Evolutionary conservation across 768 basidiomycete species (phyloP).

Genomic region (Astraeus odoratus): DNA sequence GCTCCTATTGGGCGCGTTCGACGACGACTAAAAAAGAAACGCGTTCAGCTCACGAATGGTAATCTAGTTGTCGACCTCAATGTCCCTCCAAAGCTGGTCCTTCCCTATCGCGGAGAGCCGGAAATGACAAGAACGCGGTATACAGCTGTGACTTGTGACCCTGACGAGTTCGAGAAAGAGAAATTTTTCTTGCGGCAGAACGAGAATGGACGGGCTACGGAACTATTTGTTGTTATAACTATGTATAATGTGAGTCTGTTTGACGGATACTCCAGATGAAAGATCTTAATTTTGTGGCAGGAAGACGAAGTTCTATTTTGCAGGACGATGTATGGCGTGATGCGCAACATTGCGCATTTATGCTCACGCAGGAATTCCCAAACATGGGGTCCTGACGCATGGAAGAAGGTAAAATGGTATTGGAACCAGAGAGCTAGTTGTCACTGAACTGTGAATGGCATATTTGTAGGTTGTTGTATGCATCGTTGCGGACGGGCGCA

Average conservation of each 20-base stretch:
- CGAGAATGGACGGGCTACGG: slow-evolving; percentile 71
- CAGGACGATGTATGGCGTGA: slow-evolving; percentile 90
- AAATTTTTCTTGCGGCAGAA: slow-evolving; percentile 85
- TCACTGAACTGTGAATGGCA: not conserved
- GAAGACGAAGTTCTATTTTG: slow-evolving; percentile 89
- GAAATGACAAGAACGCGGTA: slow-evolving; percentile 73
- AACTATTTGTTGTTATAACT: slow-evolving; percentile 90
- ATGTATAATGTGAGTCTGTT: slow-evolving; percentile 83
- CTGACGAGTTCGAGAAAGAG: slow-evolving; percentile 81
- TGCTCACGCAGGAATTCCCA: slow-evolving; percentile 84
- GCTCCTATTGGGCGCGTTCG: slow-evolving; percentile 74
- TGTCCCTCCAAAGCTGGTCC: slow-evolving; percentile 77
- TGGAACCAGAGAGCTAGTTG: not conserved
- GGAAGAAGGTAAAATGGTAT: slow-evolving; percentile 75
- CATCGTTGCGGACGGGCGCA: slow-evolving; percentile 84
- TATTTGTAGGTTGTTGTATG: slow-evolving; percentile 73
- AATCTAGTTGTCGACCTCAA: slow-evolving; percentile 81
- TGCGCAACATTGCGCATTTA: slow-evolving; percentile 77
- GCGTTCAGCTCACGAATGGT: slow-evolving; percentile 79
- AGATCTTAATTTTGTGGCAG: slow-evolving; percentile 29
- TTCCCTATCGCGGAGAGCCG: slow-evolving; percentile 62
- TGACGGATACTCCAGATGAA: slow-evolving; percentile 3
- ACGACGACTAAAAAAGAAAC: slow-evolving; percentile 73
- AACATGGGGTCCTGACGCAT: slow-evolving; percentile 93
- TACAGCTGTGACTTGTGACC: slow-evolving; percentile 91